A percentile compares a stretch with the other conserved stretches of the same genome.
phyloP scores from a whole-genome alignment of 2,329 filamentous ascomycete species.

The Cadophora gregata region DNA sequence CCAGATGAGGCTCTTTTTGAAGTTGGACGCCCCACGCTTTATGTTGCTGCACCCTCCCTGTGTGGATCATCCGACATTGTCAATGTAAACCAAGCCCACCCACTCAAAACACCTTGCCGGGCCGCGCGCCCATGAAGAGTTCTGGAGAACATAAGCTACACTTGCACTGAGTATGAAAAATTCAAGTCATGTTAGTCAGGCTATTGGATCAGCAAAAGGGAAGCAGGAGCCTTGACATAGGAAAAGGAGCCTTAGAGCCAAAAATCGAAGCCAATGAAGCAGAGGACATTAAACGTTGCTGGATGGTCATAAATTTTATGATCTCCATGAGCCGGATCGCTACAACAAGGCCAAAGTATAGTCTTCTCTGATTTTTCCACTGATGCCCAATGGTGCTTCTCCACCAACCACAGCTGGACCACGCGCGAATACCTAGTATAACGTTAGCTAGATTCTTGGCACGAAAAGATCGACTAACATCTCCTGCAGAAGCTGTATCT shows the following conservation, averaged over 20 bases:
- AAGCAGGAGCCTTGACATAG: too few species aligned
- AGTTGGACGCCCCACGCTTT: not conserved
- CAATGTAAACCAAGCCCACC: not conserved
- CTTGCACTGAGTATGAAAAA: not conserved
- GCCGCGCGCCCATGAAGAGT: not conserved
- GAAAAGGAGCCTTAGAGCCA: not conserved
- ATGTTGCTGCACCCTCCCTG: not conserved
- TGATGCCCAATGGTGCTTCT: conserved; percentile 66
- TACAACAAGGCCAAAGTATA: conserved; percentile 66
- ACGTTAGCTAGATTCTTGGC: conserved; percentile 21
- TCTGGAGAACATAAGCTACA: not conserved
- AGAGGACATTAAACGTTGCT: not conserved
- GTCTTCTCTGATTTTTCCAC: conserved; percentile 72
- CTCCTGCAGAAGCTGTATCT: conserved; percentile 65
- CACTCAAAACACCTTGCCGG: too few species aligned
- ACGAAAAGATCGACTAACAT: conserved; percentile 55
- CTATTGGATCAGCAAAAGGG: not conserved
- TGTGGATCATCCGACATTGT: not conserved
- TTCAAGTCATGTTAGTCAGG: not conserved
- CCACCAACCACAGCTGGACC: conserved; percentile 77
- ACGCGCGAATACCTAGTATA: conserved; percentile 67
- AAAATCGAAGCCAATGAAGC: too few species aligned
- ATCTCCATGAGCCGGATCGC: conserved; percentile 9
- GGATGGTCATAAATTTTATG: conserved; percentile 12
- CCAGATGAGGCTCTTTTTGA: not conserved